These are phyloP conservation scores for Phyllosticta citrichinensis DNA, from an alignment of 2,329 filamentous ascomycete species.

Conservation along the genomic window DNA sequence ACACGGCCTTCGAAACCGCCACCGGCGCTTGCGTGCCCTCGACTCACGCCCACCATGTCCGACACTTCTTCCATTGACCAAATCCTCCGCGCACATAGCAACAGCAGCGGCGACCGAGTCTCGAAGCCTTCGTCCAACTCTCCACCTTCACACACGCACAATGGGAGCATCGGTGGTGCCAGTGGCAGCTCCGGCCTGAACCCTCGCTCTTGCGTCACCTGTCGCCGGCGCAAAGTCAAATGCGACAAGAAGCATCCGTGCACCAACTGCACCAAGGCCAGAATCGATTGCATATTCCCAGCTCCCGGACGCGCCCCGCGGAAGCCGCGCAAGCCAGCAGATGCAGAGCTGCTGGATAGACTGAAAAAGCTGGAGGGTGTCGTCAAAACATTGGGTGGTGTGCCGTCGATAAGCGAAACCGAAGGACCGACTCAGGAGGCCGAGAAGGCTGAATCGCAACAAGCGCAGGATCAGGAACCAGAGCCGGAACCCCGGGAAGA, in stretches of 20 bases:
- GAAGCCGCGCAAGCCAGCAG: conserved; percentile 56
- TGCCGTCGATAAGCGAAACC: not conserved
- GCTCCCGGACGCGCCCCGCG: conserved; percentile 63
- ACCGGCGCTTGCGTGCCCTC: not conserved
- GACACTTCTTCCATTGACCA: not conserved
- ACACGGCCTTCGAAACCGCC: not conserved
- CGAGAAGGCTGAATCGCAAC: conserved; percentile 12
- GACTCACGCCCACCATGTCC: conserved; percentile 1
- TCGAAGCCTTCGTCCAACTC: not conserved
- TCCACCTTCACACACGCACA: conserved; percentile 3
- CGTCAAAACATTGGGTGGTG: conserved; percentile 47
- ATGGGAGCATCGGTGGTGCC: conserved; percentile 4
- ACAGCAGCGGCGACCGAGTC: conserved; percentile 3
- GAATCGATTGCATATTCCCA: conserved; percentile 64
- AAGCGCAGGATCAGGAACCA: not conserved
- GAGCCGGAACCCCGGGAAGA: not conserved
- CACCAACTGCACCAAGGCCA: conserved; percentile 60
- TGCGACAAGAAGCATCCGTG: conserved; percentile 72
- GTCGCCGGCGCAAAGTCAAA: conserved; percentile 55
- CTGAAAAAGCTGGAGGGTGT: conserved; percentile 66
- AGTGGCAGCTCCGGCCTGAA: conserved; percentile 17
- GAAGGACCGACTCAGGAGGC: conserved; percentile 25
- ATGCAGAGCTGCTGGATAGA: conserved; percentile 62
- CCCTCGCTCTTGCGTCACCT: conserved; percentile 41
- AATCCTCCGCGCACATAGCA: conserved; percentile 7